Base-by-base conservation (phyloP, 2,329 filamentous ascomycete genomes). In the Leptographium lundbergii region DNA sequence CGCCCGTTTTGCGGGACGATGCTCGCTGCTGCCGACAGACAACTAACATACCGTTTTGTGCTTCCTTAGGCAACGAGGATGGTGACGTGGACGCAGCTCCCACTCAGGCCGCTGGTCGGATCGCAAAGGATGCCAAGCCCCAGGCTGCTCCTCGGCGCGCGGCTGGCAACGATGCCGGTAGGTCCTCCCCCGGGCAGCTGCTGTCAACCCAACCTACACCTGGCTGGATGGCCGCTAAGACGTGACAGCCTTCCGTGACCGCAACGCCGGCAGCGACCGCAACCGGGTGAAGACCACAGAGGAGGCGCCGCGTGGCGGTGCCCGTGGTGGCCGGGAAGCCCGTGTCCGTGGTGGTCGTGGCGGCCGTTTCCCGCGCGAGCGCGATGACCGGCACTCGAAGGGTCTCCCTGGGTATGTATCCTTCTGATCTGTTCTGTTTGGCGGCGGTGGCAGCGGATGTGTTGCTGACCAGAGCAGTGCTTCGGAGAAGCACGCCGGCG, bases 401-500 rank as follows among this genome's bases (percentile, higher is more conserved):
- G 69, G 71, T 63, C 67, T 69, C 60, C 71, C 73, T 64, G 72
- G 71, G 80, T 82, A 78, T 69, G 76, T 60, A 51, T 29, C 11
- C 5, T n/a, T n/a, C n/a, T n/a, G 22, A 7, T 14, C 24, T 24
- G 34, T 10, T 7, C 24, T 53, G 34, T 9, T 19, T 65, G 19
- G 5, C 6, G 4, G 7, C 36, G 7, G 36, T 39, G n/a, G n/a
- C n/a, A 6, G 14, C 50, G 10, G 48, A 27, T 24, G n/a, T n/a
- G 68, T 67, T 67, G 65, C 45, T 51, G 22, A 54, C 51, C 34
- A 7, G 39, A 19, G 36, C 59, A 87, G 89, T 61, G 87, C 89
- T 65, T 87, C 88, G 69, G 87, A 90, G 68, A 95, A 95, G 84
- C 87, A 92, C 76, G 85, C 87, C 71, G 88, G 92, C 91, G 94